Evolutionary conservation across 108 stramenopile genomes (phyloP).

Genomic region (Cyclotella atomus): DNA sequence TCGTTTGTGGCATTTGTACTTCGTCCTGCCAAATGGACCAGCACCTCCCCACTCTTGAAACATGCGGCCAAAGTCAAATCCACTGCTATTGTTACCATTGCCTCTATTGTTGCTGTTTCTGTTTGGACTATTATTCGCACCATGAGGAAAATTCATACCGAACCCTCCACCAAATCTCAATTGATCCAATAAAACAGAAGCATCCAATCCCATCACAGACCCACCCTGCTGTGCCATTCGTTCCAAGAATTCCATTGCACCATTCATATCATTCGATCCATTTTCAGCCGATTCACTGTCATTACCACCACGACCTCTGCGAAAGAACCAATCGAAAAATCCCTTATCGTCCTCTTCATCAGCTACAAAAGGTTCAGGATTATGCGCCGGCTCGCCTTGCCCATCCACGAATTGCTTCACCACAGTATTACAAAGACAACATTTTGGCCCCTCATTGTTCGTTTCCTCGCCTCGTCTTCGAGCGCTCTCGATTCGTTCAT

Average conservation of each 20-base stretch:
- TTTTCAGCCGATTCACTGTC: not conserved
- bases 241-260: slow-evolving; percentile 10
- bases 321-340: slow-evolving; percentile 2
- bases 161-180: slow-evolving; percentile 3
- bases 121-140: not conserved
- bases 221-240: slow-evolving; percentile 10
- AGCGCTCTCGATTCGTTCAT: slow-evolving; percentile 15
- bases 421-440: slow-evolving; percentile 47
- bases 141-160: not conserved
- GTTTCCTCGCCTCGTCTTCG: not conserved
- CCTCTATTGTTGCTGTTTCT: not conserved
- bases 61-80: not conserved
- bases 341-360: slow-evolving; percentile 7
- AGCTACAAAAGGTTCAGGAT: slow-evolving; percentile 33
- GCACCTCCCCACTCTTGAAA: slow-evolving; percentile 2
- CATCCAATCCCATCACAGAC: slow-evolving; percentile 17
- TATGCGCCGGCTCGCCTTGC: slow-evolving; percentile 34
- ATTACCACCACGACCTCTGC: not conserved
- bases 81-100: not conserved
- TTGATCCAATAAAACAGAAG: slow-evolving; percentile 8
- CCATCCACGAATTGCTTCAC: slow-evolving; percentile 40
- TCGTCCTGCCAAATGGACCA: not conserved
- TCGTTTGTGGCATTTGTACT: slow-evolving; percentile 1
- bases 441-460: slow-evolving; percentile 20
- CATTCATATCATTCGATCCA: not conserved